Evolutionary conservation across 495 filamentous ascomycete species (phyloP).

Genomic region (Parathielavia hyrcaniae): DNA sequence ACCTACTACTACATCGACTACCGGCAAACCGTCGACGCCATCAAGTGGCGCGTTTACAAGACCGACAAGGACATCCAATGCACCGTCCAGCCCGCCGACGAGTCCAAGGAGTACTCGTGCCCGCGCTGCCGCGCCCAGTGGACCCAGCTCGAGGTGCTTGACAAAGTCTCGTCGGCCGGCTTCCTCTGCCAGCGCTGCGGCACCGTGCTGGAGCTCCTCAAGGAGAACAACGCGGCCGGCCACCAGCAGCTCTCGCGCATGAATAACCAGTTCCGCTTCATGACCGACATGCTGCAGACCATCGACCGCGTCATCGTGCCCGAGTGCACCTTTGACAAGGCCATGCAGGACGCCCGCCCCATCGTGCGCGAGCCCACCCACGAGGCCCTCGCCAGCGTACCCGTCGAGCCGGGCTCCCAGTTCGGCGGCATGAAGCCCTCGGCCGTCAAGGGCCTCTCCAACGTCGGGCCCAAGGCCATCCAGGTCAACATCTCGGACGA

Average conservation of each 20-base stretch:
- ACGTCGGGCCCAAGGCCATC: conserved; percentile 63
- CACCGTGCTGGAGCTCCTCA: conserved; percentile 59
- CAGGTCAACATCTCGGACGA: conserved; percentile 71
- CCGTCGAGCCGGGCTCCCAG: conserved; percentile 36
- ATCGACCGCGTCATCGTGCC: conserved; percentile 81
- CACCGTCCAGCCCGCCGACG: conserved; percentile 68
- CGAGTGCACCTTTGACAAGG: conserved; percentile 77
- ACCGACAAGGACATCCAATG: conserved; percentile 78
- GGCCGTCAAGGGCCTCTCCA: conserved; percentile 63
- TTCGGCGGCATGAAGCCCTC: conserved; percentile 44
- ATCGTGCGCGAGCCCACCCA: conserved; percentile 54
- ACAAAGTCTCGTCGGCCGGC: conserved; percentile 56
- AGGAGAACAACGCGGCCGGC: conserved; percentile 57
- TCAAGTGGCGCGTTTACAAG: conserved; percentile 86
- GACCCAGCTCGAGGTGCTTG: conserved; percentile 80
- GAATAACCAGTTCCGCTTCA: conserved; percentile 77
- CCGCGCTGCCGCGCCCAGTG: conserved; percentile 70
- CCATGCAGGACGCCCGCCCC: conserved; percentile 54
- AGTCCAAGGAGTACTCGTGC: conserved; percentile 88
- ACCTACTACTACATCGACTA: conserved; percentile 98
- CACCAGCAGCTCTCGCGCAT: conserved; percentile 84
- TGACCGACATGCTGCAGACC: conserved; percentile 76
- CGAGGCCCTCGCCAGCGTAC: conserved; percentile 53
- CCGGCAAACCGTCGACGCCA: conserved; percentile 86
- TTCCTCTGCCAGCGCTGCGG: conserved; percentile 83